Conservation (phyloP, 2,329 filamentous ascomycete genomes). For the Fusarium compactum region DNA sequence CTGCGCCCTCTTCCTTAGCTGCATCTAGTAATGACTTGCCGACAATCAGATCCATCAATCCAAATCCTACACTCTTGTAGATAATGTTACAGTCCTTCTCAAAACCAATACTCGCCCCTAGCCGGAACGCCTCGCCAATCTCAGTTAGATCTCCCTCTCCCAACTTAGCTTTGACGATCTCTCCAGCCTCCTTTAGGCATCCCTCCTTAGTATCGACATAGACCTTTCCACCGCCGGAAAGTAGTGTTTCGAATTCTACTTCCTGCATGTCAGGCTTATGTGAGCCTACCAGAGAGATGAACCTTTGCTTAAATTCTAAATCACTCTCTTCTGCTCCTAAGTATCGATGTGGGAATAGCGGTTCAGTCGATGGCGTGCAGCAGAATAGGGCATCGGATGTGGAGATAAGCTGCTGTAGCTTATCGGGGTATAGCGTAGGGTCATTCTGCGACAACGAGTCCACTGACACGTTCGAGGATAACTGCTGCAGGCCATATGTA, state of each 20-base stretch:
- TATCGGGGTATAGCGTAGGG: not conserved
- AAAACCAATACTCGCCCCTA: rapidly evolving
- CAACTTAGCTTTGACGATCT: not conserved
- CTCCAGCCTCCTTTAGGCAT: not conserved
- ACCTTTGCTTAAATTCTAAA: not conserved
- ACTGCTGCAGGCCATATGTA: not conserved
- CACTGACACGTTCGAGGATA: not conserved
- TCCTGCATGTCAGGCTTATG: not conserved
- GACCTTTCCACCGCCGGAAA: not conserved
- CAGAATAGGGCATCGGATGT: not conserved
- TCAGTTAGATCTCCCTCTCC: not conserved
- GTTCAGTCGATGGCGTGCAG: not conserved
- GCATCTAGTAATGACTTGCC: not conserved
- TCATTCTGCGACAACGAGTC: not conserved
- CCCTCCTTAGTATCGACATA: not conserved
- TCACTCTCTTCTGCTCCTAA: not conserved
- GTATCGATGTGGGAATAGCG: not conserved
- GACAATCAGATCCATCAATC: not conserved
- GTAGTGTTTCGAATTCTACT: not conserved
- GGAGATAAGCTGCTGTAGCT: not conserved
- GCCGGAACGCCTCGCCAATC: not conserved
- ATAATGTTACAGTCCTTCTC: not conserved
- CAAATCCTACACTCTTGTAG: not conserved
- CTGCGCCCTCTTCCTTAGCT: not conserved
- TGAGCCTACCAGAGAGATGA: not conserved